Conservation (phyloP, 768 basidiomycete genomes). For the Clitopilus hobsonii region DNA sequence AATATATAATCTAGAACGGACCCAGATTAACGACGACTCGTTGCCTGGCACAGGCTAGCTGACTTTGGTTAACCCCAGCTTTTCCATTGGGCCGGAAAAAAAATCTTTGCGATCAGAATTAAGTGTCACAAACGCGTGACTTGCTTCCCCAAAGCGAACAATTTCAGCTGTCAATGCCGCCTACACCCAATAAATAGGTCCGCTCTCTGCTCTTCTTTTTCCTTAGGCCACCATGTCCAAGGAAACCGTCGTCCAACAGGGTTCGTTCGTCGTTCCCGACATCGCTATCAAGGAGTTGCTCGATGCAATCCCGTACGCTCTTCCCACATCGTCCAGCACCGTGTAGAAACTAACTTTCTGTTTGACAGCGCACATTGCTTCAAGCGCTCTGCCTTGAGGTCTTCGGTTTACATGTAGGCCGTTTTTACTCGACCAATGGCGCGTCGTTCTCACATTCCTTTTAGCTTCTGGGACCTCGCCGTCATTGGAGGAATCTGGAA, state of each 20-base stretch:
- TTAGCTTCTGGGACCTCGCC: constrained; percentile 69
- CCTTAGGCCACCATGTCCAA: constrained; percentile 26
- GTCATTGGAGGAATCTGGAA: constrained; percentile 71
- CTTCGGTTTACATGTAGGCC: constrained; percentile 72
- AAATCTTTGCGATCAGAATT: neutral
- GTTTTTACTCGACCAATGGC: neutral
- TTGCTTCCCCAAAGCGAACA: constrained; percentile 3
- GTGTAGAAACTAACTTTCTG: neutral
- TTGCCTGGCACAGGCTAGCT: constrained; percentile 5
- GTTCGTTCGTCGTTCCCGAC: constrained; percentile 69
- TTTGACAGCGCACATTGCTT: constrained; percentile 72
- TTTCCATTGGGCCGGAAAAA: no score
- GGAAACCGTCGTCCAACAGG: constrained; percentile 47
- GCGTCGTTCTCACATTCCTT: neutral
- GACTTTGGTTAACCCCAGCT: no score
- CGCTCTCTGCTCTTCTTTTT: constrained; percentile 8
- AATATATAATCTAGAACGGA: constrained; percentile 18
- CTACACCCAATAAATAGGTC: constrained; percentile 8
- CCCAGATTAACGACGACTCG: neutral
- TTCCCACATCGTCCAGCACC: constrained; percentile 4
- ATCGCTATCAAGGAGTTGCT: constrained; percentile 85
- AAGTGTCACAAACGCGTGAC: neutral
- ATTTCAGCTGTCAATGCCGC: constrained; percentile 4
- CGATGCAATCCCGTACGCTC: constrained; percentile 72
- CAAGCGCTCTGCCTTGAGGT: constrained; percentile 81